Evolutionary conservation across 2,329 filamentous ascomycete genomes (phyloP).

Genomic region (Alternaria sp.): DNA sequence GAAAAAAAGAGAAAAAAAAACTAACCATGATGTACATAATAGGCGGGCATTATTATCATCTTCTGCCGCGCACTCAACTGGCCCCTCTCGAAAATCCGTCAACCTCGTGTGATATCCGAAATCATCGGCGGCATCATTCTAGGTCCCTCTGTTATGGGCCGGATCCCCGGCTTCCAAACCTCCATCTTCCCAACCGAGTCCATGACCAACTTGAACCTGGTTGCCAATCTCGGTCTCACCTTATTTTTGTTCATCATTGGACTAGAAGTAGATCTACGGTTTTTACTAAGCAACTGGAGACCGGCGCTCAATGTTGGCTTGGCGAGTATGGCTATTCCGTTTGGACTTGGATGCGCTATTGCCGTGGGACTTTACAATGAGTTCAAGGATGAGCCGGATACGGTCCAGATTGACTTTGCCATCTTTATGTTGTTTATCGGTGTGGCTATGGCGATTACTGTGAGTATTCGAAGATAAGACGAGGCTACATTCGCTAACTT

Average conservation of each 20-base stretch:
- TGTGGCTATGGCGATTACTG: constrained; percentile 92
- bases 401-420: constrained; percentile 67
- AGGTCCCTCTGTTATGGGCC: constrained; percentile 87
- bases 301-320: constrained; percentile 79
- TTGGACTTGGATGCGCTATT: constrained; percentile 80
- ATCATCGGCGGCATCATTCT: constrained; percentile 85
- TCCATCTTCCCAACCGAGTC: constrained; percentile 80
- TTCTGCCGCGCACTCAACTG: constrained; percentile 78
- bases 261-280: constrained; percentile 82
- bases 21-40: neutral
- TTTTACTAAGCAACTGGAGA: constrained; percentile 81
- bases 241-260: constrained; percentile 89
- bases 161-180: constrained; percentile 78
- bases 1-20: neutral
- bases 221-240: constrained; percentile 83
- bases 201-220: constrained; percentile 77
- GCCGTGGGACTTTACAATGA: constrained; percentile 82
- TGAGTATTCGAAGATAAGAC: constrained; percentile 41
- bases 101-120: constrained; percentile 84
- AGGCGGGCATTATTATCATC: constrained; percentile 77
- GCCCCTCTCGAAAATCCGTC: constrained; percentile 77
- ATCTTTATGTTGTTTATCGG: constrained; percentile 82
- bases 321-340: constrained; percentile 82
- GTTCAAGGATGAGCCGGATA: constrained; percentile 67
- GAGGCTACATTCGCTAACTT: constrained; percentile 15